phyloP scores from a whole-genome alignment of 805 yeast species.

The Starmerella bombicola region DNA sequence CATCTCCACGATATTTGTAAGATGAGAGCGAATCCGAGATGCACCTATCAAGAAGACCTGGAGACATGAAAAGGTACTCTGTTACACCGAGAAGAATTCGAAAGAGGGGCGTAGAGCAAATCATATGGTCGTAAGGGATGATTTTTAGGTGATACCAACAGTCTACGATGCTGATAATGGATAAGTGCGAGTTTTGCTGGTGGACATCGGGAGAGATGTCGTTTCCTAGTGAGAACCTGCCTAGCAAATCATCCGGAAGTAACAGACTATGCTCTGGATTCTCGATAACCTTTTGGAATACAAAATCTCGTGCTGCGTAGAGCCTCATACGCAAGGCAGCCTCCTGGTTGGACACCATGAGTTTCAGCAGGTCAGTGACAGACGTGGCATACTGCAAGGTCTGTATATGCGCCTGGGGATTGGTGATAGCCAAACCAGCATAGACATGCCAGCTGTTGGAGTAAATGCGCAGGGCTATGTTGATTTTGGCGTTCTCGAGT shows the following conservation, averaged over 20 bases:
- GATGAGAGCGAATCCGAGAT: constrained; percentile 58
- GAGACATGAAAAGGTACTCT: constrained; percentile 78
- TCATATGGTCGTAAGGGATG: constrained; percentile 91
- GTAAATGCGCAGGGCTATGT: constrained; percentile 78
- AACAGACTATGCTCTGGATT: constrained; percentile 45
- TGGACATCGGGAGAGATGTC: constrained; percentile 42
- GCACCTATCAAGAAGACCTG: constrained; percentile 68
- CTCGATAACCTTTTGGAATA: constrained; percentile 50
- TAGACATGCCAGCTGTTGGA: constrained; percentile 97
- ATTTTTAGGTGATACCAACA: constrained; percentile 79
- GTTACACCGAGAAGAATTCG: constrained; percentile 89
- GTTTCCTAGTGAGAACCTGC: constrained; percentile 64
- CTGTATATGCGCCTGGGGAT: constrained; percentile 87
- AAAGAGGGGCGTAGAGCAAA: constrained; percentile 88
- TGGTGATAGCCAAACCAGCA: constrained; percentile 92
- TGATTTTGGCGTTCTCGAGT: constrained; percentile 87
- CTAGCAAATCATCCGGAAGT: constrained; percentile 66
- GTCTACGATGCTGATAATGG: constrained; percentile 82
- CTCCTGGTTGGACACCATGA: constrained; percentile 61
- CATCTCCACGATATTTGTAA: constrained; percentile 68
- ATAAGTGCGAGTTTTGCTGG: constrained; percentile 74
- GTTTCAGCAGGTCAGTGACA: constrained; percentile 65
- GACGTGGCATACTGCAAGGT: constrained; percentile 80
- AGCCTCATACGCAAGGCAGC: constrained; percentile 50
- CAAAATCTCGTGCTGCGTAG: constrained; percentile 53